Conservation (phyloP, 352 stramenopile species). For the Aphanomyces euteiches region DNA sequence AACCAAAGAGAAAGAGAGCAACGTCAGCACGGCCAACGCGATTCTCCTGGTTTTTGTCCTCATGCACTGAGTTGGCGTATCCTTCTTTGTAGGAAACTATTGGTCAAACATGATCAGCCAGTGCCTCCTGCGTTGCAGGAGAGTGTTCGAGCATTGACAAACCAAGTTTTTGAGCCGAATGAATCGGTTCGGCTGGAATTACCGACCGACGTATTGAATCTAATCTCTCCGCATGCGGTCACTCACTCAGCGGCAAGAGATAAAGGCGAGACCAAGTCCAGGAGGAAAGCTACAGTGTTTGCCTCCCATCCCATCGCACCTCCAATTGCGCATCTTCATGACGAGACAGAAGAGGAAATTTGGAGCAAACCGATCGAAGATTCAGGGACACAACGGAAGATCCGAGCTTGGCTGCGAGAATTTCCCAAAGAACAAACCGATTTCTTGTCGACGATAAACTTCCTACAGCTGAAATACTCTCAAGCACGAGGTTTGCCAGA, state of each 20-base stretch:
- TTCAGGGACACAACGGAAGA: not conserved
- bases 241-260: not conserved
- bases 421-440: constrained; percentile 5
- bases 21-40: not conserved
- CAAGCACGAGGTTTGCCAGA: not conserved
- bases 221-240: not conserved
- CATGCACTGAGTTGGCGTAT: not conserved
- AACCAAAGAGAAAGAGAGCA: no score
- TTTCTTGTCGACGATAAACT: constrained; percentile 26
- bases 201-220: not conserved
- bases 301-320: not conserved
- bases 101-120: constrained; percentile 14
- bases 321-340: not conserved
- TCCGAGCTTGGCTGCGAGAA: not conserved
- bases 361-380: not conserved
- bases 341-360: not conserved
- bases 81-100: not conserved
- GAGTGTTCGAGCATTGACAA: not conserved
- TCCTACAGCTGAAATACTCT: constrained; percentile 18
- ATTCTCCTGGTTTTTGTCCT: not conserved
- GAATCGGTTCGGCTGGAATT: not conserved
- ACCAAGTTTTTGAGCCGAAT: not conserved
- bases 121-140: constrained; percentile 12
- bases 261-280: not conserved
- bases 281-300: constrained; percentile 13